These are phyloP conservation scores for Gossypium turneri DNA, from an alignment of 345 rosid genomes.

Conservation along the genomic window DNA sequence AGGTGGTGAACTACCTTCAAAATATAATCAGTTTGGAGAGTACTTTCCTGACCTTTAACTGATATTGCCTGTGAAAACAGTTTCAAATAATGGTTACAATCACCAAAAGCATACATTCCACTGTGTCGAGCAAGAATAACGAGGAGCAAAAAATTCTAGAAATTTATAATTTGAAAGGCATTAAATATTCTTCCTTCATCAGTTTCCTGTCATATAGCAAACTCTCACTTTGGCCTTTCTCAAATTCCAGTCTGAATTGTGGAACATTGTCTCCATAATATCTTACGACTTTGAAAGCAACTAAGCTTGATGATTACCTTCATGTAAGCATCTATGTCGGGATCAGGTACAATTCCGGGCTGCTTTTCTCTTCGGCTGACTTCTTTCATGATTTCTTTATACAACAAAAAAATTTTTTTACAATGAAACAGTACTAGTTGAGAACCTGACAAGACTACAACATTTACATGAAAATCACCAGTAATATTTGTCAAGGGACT, in stretches of 20 bases:
- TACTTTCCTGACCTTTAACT: slow-evolving; percentile 30
- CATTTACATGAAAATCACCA: background rate
- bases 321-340: slow-evolving; percentile 43
- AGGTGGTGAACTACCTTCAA: slow-evolving; percentile 31
- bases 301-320: slow-evolving; percentile 28
- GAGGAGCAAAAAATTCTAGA: no score
- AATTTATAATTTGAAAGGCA: no score
- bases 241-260: no score
- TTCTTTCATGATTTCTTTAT: slow-evolving; percentile 36
- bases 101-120: background rate
- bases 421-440: background rate
- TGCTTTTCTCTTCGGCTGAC: slow-evolving; percentile 42
- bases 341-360: slow-evolving; percentile 44
- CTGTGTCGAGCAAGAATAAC: background rate
- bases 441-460: background rate
- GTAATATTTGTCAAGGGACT: background rate
- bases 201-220: no score
- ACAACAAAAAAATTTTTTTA: background rate
- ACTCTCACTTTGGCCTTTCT: no score
- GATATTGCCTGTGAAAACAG: slow-evolving; percentile 37
- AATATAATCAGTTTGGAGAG: slow-evolving; percentile 51
- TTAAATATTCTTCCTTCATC: no score
- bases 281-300: no score
- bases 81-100: background rate
- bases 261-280: no score